phyloP scores from a whole-genome alignment of 805 yeast genomes.

The Candida michaelii region DNA sequence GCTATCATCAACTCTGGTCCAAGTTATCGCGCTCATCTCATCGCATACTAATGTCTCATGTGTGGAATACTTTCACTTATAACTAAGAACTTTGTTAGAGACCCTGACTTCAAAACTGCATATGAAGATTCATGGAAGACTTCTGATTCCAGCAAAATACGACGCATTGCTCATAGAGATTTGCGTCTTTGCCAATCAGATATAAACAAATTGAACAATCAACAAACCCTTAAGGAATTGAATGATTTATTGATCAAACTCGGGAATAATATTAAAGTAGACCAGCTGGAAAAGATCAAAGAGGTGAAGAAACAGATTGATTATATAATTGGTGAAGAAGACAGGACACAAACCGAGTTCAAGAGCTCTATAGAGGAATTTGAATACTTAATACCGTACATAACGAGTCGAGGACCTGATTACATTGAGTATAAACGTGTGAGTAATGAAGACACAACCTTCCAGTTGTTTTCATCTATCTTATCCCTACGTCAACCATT shows the following conservation, averaged over 20 bases:
- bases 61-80: conserved; percentile 17
- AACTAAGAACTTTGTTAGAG: background rate
- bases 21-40: conserved; percentile 8
- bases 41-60: conserved; percentile 7
- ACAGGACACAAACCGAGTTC: background rate
- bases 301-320: conserved; percentile 10
- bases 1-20: too few species aligned
- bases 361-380: conserved; percentile 19
- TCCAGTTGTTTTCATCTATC: conserved; percentile 64
- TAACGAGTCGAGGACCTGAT: conserved; percentile 67
- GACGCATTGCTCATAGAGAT: conserved; percentile 7
- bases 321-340: conserved; percentile 7
- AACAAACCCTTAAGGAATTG: conserved; percentile 27
- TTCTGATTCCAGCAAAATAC: conserved; percentile 5
- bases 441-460: conserved; percentile 7
- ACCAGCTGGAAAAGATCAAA: conserved; percentile 12
- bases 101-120: conserved; percentile 3
- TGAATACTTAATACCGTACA: conserved; percentile 40
- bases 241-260: conserved; percentile 22
- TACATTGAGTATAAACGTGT: conserved; percentile 27
- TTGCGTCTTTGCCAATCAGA: conserved; percentile 18
- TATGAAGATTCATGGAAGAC: conserved; percentile 8
- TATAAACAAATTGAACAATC: conserved; percentile 26
- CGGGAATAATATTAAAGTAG: conserved; percentile 29
- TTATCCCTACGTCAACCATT: conserved; percentile 79